Evolutionary conservation across 768 basidiomycete genomes (phyloP), one percentile per base, ranked within the genome.

Genomic region (Pleurotus sapidus): DNA sequence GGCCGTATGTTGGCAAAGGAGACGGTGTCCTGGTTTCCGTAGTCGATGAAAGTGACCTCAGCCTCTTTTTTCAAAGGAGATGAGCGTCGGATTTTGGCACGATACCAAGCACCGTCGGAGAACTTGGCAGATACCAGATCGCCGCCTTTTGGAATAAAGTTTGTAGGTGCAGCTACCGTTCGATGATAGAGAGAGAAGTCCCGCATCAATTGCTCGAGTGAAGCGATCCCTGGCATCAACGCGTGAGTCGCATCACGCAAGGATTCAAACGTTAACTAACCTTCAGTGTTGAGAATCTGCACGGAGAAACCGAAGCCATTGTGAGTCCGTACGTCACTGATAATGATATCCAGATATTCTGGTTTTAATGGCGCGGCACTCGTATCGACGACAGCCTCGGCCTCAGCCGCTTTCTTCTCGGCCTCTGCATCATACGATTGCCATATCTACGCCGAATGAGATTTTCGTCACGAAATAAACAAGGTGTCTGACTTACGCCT

Each of bases 61-160:
- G 93, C 95, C 71, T 97, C 93, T 68, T 90, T 94, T 74, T 95
- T 97, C 42, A 91, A 64, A 3, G 92, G 84, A 46, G 93, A 95
- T n/a, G 84, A 75, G 18, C 91, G 82, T 53, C 90, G 89, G 59
- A 98, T 87, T 74, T 87, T 91, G 45, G 96, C 96, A 51, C 96
- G 90, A 72, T 98, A 98, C 97, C 96, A 99, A 48, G 88, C 78
- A 6, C 92, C 92, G 65, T 97, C 91, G 48, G 89, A 91, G 73
- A 98, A 98, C 67, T 94, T 94, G 15, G 95, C 96, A 11, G 93
- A 93, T 15, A 99, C 92, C 24, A 98, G 77, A 57, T 98, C 95
- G 6, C 95, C 95, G 17, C 81, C 84, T 67, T 84, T 87, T 0
- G 96, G 96, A 4, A 77, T 76, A 65, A 94, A 95, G 49, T 81